Evolutionary conservation across 345 rosid genomes (phyloP), one percentile per base, ranked within the genome.

Genomic region (Brassica carinata): DNA sequence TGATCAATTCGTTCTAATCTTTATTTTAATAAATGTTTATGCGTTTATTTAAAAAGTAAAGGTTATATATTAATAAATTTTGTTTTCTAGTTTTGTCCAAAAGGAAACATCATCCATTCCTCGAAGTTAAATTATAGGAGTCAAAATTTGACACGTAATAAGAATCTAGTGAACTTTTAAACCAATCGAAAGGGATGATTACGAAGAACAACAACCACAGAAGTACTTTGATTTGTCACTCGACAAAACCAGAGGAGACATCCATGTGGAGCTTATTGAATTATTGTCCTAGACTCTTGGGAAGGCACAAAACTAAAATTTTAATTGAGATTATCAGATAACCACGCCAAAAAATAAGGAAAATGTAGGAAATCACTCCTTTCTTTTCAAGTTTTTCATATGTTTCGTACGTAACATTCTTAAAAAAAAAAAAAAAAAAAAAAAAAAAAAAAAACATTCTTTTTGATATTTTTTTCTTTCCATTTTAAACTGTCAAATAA

Each of bases 151-250:
- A 77, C 76, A 64, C 76, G 75, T 71, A 26, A 13, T 29, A n/a
- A 30, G 40, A 64, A 14, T 64, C 40, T 31, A 51, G 33, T 5
- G 6, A 36, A 31, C 27, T 45, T 76, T 9, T 69, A 69, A 70
- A 62, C 27, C 34, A 43, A 29, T 69, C 63, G 75, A 77, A 69
- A 45, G 64, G 69, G 64, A 7, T 31, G 64, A 70, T 77, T 77
- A 62, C 51, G 48, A 77, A 61, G 68, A 77, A 18, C 26, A 64
- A 29, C 30, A 55, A 8, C 74, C 30, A 31, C 81, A 77, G 23
- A 63, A 62, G 23, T 30, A 31, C 36, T 70, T 45, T 77, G 23
- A 68, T 59, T 76, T 57, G 66, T 29, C 77, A 73, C 43, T 23
- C 30, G 34, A 67, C 34, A 43, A 59, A 69, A 30, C 23, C 69